phyloP scores from a whole-genome alignment of 2,329 filamentous ascomycete genomes.

The Falciphora oryzae region DNA sequence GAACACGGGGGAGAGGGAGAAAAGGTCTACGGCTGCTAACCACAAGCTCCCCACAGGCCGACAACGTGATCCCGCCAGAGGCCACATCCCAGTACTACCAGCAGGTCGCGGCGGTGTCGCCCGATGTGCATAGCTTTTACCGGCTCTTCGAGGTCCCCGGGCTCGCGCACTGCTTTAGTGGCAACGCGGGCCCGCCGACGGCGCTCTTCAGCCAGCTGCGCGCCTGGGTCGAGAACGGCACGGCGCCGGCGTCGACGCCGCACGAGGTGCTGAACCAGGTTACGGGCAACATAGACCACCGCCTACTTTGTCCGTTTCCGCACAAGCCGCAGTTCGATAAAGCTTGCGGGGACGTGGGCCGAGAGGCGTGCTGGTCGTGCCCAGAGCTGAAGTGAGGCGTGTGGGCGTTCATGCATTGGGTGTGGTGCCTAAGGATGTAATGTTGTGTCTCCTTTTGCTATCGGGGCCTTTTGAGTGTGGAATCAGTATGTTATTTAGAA shows the following conservation, averaged over 20 bases:
- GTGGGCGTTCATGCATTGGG: too few relatives aligned
- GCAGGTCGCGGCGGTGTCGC: constrained; percentile 15
- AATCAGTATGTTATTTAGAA: too few relatives aligned
- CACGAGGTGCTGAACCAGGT: constrained; percentile 5
- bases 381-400: neutral
- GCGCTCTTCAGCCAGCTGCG: constrained; percentile 22
- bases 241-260: constrained; percentile 11
- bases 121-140: constrained; percentile 24
- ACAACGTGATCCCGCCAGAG: constrained; percentile 14
- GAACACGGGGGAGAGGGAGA: too few relatives aligned
- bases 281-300: constrained; percentile 16
- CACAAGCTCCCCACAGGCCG: constrained; percentile 9
- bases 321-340: constrained; percentile 21
- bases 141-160: constrained; percentile 27
- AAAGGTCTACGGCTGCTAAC: too few relatives aligned
- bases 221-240: constrained; percentile 23
- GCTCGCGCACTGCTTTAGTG: constrained; percentile 26
- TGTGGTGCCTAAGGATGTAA: too few relatives aligned
- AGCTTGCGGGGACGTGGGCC: neutral
- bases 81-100: constrained; percentile 19
- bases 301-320: constrained; percentile 34
- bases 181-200: constrained; percentile 20
- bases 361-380: constrained; percentile 8
- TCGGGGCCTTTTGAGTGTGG: too few relatives aligned
- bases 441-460: too few relatives aligned